Evolutionary conservation across 2,329 filamentous ascomycete species (phyloP).

Genomic region (Chlorencoelia australis): DNA sequence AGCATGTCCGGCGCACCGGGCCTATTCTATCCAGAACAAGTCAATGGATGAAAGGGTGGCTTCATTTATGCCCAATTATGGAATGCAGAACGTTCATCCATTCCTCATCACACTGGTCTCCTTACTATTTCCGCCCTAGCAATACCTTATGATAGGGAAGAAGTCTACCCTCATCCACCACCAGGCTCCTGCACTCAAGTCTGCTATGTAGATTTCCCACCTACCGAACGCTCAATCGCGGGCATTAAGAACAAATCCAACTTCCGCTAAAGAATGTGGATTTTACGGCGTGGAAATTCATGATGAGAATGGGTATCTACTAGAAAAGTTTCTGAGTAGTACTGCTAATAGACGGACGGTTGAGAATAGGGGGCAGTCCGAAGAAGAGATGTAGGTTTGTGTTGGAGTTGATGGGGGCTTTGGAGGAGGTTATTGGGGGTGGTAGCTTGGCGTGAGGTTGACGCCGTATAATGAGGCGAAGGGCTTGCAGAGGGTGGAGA

Average conservation of each 20-base stretch:
- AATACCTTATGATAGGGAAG: conserved; percentile 34
- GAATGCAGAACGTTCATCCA: conserved; percentile 42
- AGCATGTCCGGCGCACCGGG: conserved; percentile 43
- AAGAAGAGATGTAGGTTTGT: conserved; percentile 41
- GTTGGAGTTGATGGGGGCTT: conserved; percentile 42
- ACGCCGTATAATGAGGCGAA: conserved; percentile 43
- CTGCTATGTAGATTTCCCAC: conserved; percentile 33
- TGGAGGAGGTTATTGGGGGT: conserved; percentile 38
- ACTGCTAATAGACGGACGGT: conserved; percentile 44
- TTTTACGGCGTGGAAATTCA: conserved; percentile 42
- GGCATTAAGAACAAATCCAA: too few relatives aligned
- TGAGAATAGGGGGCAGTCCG: conserved; percentile 37
- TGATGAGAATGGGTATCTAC: conserved; percentile 37
- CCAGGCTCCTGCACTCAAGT: conserved; percentile 26
- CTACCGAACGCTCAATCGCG: conserved; percentile 33
- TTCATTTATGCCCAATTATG: conserved; percentile 51
- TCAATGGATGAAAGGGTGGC: conserved; percentile 47
- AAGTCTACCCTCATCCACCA: conserved; percentile 32
- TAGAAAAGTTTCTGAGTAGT: conserved; percentile 48
- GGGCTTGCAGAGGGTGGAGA: conserved; percentile 41
- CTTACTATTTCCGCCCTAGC: conserved; percentile 32
- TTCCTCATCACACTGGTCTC: conserved; percentile 30
- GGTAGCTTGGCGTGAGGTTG: conserved; percentile 42
- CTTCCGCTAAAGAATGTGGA: conserved; percentile 40
- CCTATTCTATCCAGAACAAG: conserved; percentile 41